A percentile compares a stretch with the other conserved stretches of the same genome.
Conservation (phyloP, 2,329 filamentous ascomycete genomes). For the Colletotrichum truncatum region DNA sequence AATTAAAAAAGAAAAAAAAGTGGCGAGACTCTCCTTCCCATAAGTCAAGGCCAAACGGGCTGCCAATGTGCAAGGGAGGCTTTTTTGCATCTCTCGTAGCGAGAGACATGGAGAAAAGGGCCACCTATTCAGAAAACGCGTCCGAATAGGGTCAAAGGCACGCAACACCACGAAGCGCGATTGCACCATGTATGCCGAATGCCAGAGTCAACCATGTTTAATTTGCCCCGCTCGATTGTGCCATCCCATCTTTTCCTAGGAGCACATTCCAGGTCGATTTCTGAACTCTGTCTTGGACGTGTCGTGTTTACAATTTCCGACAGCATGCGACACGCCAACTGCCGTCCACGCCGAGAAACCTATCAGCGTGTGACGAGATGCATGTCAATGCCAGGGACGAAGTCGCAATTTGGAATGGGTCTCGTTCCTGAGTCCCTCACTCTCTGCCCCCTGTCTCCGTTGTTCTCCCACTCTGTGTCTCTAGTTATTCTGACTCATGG, state of each 20-base stretch:
- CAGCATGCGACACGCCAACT: not conserved
- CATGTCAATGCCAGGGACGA: constrained; percentile 7
- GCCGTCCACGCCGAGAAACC: not conserved
- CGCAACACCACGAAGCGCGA: constrained; percentile 13
- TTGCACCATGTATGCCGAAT: not conserved
- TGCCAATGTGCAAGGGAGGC: constrained; percentile 27
- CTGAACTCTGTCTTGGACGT: not conserved
- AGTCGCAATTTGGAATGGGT: constrained; percentile 14
- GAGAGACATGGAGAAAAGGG: constrained; percentile 8
- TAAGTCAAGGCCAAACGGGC: constrained; percentile 13
- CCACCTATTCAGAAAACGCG: constrained; percentile 9
- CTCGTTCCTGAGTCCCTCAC: not conserved
- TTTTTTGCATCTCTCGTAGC: constrained; percentile 14
- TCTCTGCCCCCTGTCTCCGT: not conserved
- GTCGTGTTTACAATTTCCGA: constrained; percentile 14
- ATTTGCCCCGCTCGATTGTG: constrained; percentile 22
- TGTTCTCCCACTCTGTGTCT: not conserved
- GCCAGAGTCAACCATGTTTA: constrained; percentile 11
- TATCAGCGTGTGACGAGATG: not conserved
- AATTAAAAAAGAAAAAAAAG: constrained; percentile 6
- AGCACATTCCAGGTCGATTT: constrained; percentile 8
- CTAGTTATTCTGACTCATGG: not conserved
- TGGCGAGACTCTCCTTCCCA: constrained; percentile 24
- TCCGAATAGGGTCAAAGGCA: not conserved
- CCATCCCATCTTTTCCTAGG: constrained; percentile 3